Conservation (phyloP, 306 rosid genomes). For the apple (Malus domestica) region DNA sequence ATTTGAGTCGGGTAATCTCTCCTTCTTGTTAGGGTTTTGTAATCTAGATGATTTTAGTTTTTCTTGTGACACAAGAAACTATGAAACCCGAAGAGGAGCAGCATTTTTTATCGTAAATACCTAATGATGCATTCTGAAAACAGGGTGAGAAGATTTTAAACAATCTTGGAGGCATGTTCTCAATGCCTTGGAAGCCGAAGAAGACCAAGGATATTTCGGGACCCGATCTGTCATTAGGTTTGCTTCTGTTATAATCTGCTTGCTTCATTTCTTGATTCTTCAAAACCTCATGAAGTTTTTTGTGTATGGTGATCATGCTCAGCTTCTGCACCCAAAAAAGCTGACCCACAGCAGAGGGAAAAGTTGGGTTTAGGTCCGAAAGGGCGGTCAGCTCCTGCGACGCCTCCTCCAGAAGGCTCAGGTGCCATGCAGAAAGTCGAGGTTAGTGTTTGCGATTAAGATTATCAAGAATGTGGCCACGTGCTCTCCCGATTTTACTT, state of each 20-base stretch:
- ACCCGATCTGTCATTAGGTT: slow-evolving; percentile 73
- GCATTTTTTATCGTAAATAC: not conserved
- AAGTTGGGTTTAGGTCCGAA: slow-evolving; percentile 67
- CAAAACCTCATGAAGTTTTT: not conserved
- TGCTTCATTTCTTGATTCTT: not conserved
- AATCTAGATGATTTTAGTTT: not conserved
- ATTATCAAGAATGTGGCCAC: not conserved
- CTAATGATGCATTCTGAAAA: not conserved
- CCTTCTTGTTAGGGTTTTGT: not conserved
- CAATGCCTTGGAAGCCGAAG: slow-evolving; percentile 88
- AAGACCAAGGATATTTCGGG: slow-evolving; percentile 55
- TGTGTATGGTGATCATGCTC: not conserved
- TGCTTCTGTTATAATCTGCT: slow-evolving; percentile 6
- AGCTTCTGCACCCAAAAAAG: slow-evolving; percentile 21
- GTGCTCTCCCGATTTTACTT: slow-evolving; percentile 7
- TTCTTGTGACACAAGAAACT: not conserved
- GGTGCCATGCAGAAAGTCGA: slow-evolving; percentile 59
- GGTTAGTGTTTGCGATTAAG: slow-evolving; percentile 25
- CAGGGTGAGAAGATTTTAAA: slow-evolving; percentile 95
- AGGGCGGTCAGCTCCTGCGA: slow-evolving; percentile 42
- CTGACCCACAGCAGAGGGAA: slow-evolving; percentile 38
- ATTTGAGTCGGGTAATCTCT: slow-evolving; percentile 59
- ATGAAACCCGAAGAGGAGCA: not conserved
- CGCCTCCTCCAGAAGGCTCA: slow-evolving; percentile 53
- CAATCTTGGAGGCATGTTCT: slow-evolving; percentile 92